A percentile compares a stretch with the other conserved stretches of the same genome.
Conservation (phyloP, 495 filamentous ascomycete species). For the Elaphomyces granulatus region DNA sequence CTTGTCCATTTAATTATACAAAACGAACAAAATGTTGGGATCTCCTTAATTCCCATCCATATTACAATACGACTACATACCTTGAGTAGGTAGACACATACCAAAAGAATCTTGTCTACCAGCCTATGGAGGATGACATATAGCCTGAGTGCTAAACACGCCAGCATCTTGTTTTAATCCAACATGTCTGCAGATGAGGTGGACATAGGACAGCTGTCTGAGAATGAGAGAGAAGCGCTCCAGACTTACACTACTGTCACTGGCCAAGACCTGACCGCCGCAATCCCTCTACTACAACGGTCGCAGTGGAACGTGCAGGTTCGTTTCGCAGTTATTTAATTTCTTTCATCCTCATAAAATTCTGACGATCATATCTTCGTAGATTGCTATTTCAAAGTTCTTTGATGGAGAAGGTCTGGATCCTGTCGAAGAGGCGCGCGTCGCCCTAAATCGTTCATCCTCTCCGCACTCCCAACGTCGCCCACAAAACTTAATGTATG, state of each 20-base stretch:
- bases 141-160: too few species aligned
- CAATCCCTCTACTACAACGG: slow-evolving; percentile 63
- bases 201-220: slow-evolving; percentile 56
- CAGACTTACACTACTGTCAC: slow-evolving; percentile 84
- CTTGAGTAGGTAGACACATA: too few species aligned
- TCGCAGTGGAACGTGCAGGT: slow-evolving; percentile 97
- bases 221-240: slow-evolving; percentile 62
- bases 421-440: slow-evolving; percentile 60
- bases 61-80: too few species aligned
- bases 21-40: too few species aligned
- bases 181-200: slow-evolving; percentile 30
- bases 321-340: too few species aligned
- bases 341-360: background rate
- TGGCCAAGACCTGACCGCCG: slow-evolving; percentile 60
- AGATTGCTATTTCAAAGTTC: slow-evolving; percentile 95
- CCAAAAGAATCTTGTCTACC: too few species aligned
- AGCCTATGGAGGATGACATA: too few species aligned
- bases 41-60: too few species aligned
- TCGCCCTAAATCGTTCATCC: slow-evolving; percentile 42
- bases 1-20: too few species aligned
- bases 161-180: too few species aligned
- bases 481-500: slow-evolving; percentile 36
- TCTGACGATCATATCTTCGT: slow-evolving; percentile 6
- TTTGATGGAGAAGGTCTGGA: slow-evolving; percentile 90
- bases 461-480: slow-evolving; percentile 40